Evolutionary conservation across 371 early-diverging fungal species (phyloP), one percentile per base, ranked within the genome.

Genomic region (Mortierella sp.): DNA sequence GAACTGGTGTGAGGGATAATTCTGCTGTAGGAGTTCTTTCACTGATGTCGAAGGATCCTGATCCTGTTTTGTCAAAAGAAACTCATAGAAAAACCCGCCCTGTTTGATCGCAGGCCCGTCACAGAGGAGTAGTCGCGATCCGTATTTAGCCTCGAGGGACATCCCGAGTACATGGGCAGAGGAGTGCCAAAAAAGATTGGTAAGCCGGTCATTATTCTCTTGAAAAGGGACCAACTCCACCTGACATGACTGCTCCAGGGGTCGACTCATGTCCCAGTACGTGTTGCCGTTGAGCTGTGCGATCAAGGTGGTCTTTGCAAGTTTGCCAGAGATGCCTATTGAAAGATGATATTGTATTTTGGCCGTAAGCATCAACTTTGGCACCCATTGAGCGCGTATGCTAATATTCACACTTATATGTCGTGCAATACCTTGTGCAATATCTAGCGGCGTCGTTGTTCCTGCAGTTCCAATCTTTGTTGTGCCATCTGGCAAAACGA

Each of bases 91-190:
- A 57, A 79, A 79, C 27, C 80, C 80, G n/a, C 80, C 80, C 46
- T 79, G 80, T 19, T 76, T 79, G 48, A 79, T 70, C 5, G 80
- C 59, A 15, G 80, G 80, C 11, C 86, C 87, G 94, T 92, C 78
- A 92, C 96, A 86, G 93, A 97, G 84, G 84, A 97, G 85, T 89
- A 97, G 9, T 91, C 97, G 70, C 81, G 88, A 58, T 90, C 95
- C 93, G 64, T 88, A 94, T 80, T 93, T 91, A 37, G 83, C 84
- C 73, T 92, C 93, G 53, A 92, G 91, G 4, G 96, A 95, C 80
- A 93, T 92, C 27, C 97, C 97, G 30, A 97, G 82, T n/a, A 97
- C 85, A 79, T 97, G 97, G 0, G 98, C 96, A 37, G 93, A 92
- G 23, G 94, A 93, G 81, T 97, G 97, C 97, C 97, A 97, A 80